phyloP scores from a whole-genome alignment of 2,329 filamentous ascomycete species.

The Aureobasidium pullulans region DNA sequence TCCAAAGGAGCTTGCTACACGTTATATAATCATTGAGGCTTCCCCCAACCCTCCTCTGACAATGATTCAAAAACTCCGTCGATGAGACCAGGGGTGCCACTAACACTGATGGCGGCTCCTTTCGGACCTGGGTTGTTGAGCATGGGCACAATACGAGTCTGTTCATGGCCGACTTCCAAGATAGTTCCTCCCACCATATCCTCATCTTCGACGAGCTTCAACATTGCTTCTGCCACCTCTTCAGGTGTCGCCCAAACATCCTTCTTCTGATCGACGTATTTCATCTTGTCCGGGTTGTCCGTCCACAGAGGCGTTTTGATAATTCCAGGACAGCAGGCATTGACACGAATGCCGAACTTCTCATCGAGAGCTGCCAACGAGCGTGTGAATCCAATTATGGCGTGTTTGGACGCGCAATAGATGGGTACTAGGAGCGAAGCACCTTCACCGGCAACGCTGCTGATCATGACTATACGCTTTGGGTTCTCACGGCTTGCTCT shows the following conservation, averaged over 20 bases:
- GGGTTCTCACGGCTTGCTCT: constrained; percentile 34
- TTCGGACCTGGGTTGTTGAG: constrained; percentile 49
- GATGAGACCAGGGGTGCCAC: not conserved
- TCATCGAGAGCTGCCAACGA: constrained; percentile 43
- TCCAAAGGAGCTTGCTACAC: too few species aligned
- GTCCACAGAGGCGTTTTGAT: constrained; percentile 57
- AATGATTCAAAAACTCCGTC: constrained; percentile 1
- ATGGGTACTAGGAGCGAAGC: constrained; percentile 33
- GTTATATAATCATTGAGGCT: not conserved
- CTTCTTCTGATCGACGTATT: constrained; percentile 38
- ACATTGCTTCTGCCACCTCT: constrained; percentile 53
- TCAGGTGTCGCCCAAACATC: constrained; percentile 52
- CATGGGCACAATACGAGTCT: constrained; percentile 43
- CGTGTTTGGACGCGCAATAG: constrained; percentile 41
- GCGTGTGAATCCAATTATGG: constrained; percentile 42
- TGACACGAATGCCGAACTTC: constrained; percentile 47
- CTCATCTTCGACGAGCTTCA: constrained; percentile 46
- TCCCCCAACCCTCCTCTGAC: not conserved
- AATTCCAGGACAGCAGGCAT: constrained; percentile 52
- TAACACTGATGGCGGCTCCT: not conserved
- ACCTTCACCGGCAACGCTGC: constrained; percentile 37
- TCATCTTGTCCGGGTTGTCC: constrained; percentile 53
- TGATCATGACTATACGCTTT: constrained; percentile 40
- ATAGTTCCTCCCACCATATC: constrained; percentile 45
- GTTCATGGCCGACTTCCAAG: constrained; percentile 48